Evolutionary conservation across 129 eudicot species (phyloP).

Genomic region (Arctium minus): DNA sequence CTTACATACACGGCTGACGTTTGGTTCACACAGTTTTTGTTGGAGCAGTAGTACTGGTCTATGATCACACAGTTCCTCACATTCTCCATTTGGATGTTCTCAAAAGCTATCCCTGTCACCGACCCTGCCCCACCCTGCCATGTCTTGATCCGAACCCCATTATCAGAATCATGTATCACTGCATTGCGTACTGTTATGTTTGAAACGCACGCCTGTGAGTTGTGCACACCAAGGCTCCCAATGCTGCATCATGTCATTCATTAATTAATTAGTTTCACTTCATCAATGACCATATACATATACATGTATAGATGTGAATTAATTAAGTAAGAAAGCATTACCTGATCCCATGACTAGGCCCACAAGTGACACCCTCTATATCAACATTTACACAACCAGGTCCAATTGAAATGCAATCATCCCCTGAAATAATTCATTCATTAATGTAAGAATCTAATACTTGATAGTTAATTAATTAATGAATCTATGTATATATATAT

Average conservation of each 20-base stretch:
- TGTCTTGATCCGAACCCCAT: slow-evolving; percentile 93
- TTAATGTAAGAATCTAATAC: background rate
- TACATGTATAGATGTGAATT: background rate
- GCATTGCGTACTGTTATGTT: slow-evolving; percentile 81
- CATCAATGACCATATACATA: no score
- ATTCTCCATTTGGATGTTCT: slow-evolving; percentile 87
- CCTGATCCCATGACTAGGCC: slow-evolving; percentile 99
- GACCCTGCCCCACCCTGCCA: slow-evolving; percentile 99
- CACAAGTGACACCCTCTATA: slow-evolving; percentile 79
- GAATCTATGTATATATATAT: no score
- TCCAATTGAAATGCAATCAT: slow-evolving; percentile 96
- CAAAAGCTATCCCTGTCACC: slow-evolving; percentile 75
- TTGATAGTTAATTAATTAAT: background rate
- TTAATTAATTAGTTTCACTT: no score
- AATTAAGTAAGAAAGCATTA: background rate
- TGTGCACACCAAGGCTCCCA: slow-evolving; percentile 91
- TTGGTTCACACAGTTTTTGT: slow-evolving; percentile 69
- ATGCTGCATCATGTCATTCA: slow-evolving; percentile 40
- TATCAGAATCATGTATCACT: slow-evolving; percentile 74
- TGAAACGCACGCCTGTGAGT: slow-evolving; percentile 86
- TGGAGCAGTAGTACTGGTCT: slow-evolving; percentile 88
- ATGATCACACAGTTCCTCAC: slow-evolving; percentile 79
- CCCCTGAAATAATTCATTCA: slow-evolving; percentile 43
- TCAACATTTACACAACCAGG: slow-evolving; percentile 78
- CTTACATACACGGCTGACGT: slow-evolving; percentile 79